Conservation (phyloP, 2,329 filamentous ascomycete genomes). For the Ophidiomyces ophidiicola region DNA sequence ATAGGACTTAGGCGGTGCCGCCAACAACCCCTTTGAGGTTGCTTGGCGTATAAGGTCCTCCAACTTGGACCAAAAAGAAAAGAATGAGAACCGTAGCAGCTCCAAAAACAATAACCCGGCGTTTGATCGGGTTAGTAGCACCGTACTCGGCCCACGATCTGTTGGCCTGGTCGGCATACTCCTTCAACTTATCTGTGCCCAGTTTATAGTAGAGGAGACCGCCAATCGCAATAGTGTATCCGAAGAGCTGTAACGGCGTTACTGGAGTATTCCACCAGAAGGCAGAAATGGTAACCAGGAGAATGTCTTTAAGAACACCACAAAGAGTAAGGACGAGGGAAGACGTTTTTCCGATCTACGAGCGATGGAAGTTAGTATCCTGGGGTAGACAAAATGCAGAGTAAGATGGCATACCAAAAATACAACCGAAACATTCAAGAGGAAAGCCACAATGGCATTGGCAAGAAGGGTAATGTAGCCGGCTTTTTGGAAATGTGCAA, state of each 20-base stretch:
- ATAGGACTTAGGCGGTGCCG: too few relatives aligned
- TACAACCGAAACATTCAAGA: constrained; percentile 74
- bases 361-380: constrained; percentile 11
- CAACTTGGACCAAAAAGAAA: constrained; percentile 12
- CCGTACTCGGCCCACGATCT: constrained; percentile 83
- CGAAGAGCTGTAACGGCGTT: constrained; percentile 57
- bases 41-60: constrained; percentile 11
- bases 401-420: constrained; percentile 51
- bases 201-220: constrained; percentile 59
- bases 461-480: constrained; percentile 54
- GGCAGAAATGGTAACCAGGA: constrained; percentile 65
- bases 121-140: constrained; percentile 58
- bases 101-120: constrained; percentile 56
- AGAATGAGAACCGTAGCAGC: constrained; percentile 10
- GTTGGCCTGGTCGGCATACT: constrained; percentile 57
- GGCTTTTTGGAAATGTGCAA: constrained; percentile 53
- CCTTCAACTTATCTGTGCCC: constrained; percentile 66
- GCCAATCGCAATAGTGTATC: constrained; percentile 59
- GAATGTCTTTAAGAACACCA: constrained; percentile 77
- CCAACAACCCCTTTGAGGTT: constrained; percentile 13
- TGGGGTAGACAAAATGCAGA: neutral
- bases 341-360: constrained; percentile 74
- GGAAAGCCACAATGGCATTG: constrained; percentile 68
- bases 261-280: constrained; percentile 66
- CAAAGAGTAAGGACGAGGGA: constrained; percentile 74